These are phyloP conservation scores for Bremia lactucae DNA, from an alignment of 352 stramenopile species.

Conservation along the genomic window DNA sequence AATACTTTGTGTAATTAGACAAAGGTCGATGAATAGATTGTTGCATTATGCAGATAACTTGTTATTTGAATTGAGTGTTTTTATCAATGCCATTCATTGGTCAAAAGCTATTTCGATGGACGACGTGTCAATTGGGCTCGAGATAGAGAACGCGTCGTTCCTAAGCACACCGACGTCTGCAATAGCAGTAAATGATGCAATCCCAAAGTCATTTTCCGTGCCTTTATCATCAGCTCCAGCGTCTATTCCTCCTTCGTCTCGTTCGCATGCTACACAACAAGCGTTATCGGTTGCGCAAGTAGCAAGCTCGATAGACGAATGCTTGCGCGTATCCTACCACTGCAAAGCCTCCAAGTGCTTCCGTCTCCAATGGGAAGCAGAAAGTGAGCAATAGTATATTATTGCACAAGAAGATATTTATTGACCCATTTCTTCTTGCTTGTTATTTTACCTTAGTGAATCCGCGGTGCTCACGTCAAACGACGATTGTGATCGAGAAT, in stretches of 20 bases:
- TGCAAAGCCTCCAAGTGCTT: slow-evolving; percentile 60
- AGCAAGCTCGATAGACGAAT: slow-evolving; percentile 25
- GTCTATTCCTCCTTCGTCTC: slow-evolving; percentile 1
- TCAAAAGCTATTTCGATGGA: slow-evolving; percentile 17
- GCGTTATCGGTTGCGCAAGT: neutral
- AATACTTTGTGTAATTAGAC: slow-evolving; percentile 80
- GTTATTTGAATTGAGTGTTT: neutral
- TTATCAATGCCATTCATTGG: slow-evolving; percentile 8
- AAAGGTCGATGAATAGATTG: too few species aligned
- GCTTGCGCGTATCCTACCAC: slow-evolving; percentile 46
- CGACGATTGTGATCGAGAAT: slow-evolving; percentile 48
- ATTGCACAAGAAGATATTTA: neutral
- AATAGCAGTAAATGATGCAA: neutral
- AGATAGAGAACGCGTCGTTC: slow-evolving; percentile 27
- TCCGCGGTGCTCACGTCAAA: slow-evolving; percentile 59
- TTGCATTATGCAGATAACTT: too few species aligned
- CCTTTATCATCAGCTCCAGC: neutral
- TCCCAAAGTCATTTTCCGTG: slow-evolving; percentile 1
- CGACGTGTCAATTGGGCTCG: slow-evolving; percentile 27
- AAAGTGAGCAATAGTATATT: slow-evolving; percentile 34
- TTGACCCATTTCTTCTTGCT: neutral
- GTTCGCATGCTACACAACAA: slow-evolving; percentile 3
- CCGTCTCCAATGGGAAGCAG: slow-evolving; percentile 67
- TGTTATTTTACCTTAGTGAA: slow-evolving; percentile 42
- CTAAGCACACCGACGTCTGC: slow-evolving; percentile 4